Base-by-base conservation (phyloP, 2,329 filamentous ascomycete species). In the Fusarium azukiicola region DNA sequence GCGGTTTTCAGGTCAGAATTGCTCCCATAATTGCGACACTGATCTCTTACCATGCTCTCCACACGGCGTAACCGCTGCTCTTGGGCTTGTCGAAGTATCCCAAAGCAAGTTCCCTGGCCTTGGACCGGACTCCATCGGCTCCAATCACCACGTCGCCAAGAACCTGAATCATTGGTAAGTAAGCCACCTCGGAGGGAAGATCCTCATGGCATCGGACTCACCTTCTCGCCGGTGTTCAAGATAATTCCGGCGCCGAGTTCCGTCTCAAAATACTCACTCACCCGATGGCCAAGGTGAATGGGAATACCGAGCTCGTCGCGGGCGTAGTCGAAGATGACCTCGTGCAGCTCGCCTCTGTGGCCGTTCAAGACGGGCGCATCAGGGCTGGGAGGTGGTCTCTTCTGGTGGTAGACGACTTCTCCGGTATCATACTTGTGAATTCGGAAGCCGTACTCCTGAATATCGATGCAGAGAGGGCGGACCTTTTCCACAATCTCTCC, bases 371-470 rank as follows among this genome's bases (percentile, higher is more conserved):
- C 71, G 3, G 80, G 80, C 12, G 80, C 69, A n/a, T 80, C 74
- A 3, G 70, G 74, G 3, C 58, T 79, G 0, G 80, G 80, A 9
- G 80, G 80, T 0, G 73, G 58, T 16, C 78, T 67, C 14, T 91
- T 89, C 73, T 94, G 93, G 73, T 93, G 92, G 71, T 91, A 90
- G 32, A 94, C 89, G 16, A 94, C 89, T 83, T 94, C 93, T 11
- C 79, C 79, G 8, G 73, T 80, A 13, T 72, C 79, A 66, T 61
- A 81, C 38, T 80, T 81, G n/a, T 73, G 75, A 4, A 80, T 73
- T 32, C 52, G 70, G 46, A 81, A 94, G 54, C 93, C 92, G 74
- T 94, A 91, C 0, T 85, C 80, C 11, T 86, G 76, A 5, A 79
- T 72, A 32, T 82, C 40, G 10, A 83, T 83, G 7, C 81, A 82